Evolutionary conservation across 192 early-diverging fungal species (phyloP).

Genomic region (Linnemannia elongata): DNA sequence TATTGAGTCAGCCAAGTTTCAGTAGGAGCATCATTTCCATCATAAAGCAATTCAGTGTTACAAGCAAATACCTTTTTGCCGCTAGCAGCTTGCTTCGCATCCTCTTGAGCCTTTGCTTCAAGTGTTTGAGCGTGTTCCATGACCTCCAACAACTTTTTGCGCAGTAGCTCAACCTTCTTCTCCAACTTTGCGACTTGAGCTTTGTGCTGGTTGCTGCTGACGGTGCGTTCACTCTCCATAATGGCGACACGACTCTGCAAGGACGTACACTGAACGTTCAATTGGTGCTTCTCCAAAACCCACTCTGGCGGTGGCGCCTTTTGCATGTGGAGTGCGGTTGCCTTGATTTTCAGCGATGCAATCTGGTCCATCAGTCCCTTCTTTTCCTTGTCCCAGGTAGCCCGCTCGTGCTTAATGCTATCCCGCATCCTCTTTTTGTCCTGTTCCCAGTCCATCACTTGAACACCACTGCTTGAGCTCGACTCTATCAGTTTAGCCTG

Average conservation of each 20-base stretch:
- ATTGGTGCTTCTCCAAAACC: slow-evolving; percentile 40
- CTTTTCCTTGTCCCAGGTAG: slow-evolving; percentile 38
- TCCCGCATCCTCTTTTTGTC: slow-evolving; percentile 25
- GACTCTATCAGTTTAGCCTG: slow-evolving; percentile 17
- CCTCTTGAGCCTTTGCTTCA: slow-evolving; percentile 17
- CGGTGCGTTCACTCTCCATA: slow-evolving; percentile 30
- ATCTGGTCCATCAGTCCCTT: slow-evolving; percentile 46
- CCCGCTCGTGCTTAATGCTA: slow-evolving; percentile 26
- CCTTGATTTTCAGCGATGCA: slow-evolving; percentile 48
- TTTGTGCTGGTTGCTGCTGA: neutral
- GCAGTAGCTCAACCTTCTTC: slow-evolving; percentile 29
- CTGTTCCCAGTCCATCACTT: slow-evolving; percentile 32
- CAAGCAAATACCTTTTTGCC: slow-evolving; percentile 11
- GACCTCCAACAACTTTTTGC: slow-evolving; percentile 32
- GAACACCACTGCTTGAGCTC: slow-evolving; percentile 14
- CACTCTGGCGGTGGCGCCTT: slow-evolving; percentile 43
- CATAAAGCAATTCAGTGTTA: neutral
- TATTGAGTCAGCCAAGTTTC: neutral
- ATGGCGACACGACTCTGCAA: slow-evolving; percentile 30
- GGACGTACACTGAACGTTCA: slow-evolving; percentile 21
- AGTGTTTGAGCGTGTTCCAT: slow-evolving; percentile 27
- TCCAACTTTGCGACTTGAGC: slow-evolving; percentile 13
- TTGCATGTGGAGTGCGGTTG: slow-evolving; percentile 24
- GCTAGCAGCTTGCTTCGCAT: neutral
- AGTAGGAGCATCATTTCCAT: neutral